Evolutionary conservation across 805 yeast species (phyloP).

Genomic region (Brettanomyces nanus): DNA sequence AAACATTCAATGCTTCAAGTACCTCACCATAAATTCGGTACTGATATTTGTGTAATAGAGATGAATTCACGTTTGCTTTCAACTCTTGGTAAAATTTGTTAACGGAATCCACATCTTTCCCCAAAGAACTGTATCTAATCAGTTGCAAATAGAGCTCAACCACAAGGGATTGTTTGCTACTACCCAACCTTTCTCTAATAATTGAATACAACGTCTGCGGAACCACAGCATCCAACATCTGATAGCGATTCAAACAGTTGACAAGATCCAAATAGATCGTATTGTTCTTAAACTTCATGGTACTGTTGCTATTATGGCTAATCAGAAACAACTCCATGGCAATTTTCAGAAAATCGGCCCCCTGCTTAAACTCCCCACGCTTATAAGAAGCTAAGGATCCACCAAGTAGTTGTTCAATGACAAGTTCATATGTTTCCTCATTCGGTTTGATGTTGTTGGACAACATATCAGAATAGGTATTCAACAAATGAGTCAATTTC

Average conservation of each 20-base stretch:
- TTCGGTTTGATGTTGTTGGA: conserved; percentile 48
- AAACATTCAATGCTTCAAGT: conserved; percentile 43
- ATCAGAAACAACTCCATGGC: conserved; percentile 38
- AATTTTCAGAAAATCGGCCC: conserved; percentile 39
- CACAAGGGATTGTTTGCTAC: conserved; percentile 2
- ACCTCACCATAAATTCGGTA: conserved; percentile 42
- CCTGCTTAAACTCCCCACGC: conserved; percentile 30
- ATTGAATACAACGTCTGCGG: conserved; percentile 12
- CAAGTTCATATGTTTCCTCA: conserved; percentile 42
- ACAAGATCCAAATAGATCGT: conserved; percentile 17
- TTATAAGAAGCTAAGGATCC: conserved; percentile 37
- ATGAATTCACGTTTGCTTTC: conserved; percentile 7
- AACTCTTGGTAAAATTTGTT: conserved; percentile 30
- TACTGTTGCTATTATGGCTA: conserved; percentile 14
- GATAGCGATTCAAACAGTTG: conserved; percentile 20
- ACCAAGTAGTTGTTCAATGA: conserved; percentile 41
- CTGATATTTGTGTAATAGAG: conserved; percentile 24
- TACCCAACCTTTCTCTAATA: conserved; percentile 9
- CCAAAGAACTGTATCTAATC: conserved; percentile 31
- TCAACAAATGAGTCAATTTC: conserved; percentile 52
- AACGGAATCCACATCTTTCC: conserved; percentile 31
- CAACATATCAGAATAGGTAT: conserved; percentile 61
- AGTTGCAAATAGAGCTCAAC: conserved; percentile 29
- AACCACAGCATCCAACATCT: conserved; percentile 12
- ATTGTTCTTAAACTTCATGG: conserved; percentile 12